These are phyloP conservation scores for Jasminum sambac DNA, from an alignment of 257 asterid species.

Conservation along the genomic window DNA sequence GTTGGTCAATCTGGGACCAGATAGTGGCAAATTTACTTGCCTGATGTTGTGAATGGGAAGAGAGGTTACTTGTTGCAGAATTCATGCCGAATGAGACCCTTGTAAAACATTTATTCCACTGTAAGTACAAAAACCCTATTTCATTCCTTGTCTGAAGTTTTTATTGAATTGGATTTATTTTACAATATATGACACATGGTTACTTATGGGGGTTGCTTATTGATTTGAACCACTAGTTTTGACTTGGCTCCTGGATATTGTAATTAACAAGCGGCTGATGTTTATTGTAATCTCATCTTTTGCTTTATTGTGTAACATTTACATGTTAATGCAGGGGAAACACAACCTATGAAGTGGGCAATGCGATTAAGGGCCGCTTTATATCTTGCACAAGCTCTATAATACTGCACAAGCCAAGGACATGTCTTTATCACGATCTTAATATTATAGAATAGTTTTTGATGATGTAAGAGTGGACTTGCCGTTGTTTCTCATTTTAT, in stretches of 20 bases:
- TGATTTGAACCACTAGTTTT: background rate
- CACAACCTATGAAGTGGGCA: conserved; percentile 99
- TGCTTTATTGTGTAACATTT: conserved; percentile 17
- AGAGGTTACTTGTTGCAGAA: conserved; percentile 91
- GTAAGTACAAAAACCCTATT: conserved; percentile 44
- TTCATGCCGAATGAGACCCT: conserved; percentile 98
- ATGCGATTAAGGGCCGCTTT: conserved; percentile 94
- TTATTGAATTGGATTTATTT: background rate
- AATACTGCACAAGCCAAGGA: conserved; percentile 85
- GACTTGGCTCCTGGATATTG: background rate
- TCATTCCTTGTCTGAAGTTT: background rate
- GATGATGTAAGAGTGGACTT: conserved; percentile 4
- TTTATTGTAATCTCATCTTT: conserved; percentile 1
- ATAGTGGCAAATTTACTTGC: conserved; percentile 86
- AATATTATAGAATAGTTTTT: conserved; percentile 57
- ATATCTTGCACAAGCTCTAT: conserved; percentile 84
- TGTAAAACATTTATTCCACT: conserved; percentile 92
- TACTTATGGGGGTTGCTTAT: background rate
- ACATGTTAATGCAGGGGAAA: conserved; percentile 65
- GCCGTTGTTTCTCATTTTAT: background rate
- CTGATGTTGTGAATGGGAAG: conserved; percentile 96
- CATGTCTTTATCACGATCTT: conserved; percentile 92
- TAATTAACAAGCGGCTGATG: background rate
- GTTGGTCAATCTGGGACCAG: conserved; percentile 84
- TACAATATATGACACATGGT: too few relatives aligned